Percentiles rank a stretch among this genome's conserved stretches.
Conservation (phyloP, 148 eudicot genomes). For the Fagopyrum homotropicum region DNA sequence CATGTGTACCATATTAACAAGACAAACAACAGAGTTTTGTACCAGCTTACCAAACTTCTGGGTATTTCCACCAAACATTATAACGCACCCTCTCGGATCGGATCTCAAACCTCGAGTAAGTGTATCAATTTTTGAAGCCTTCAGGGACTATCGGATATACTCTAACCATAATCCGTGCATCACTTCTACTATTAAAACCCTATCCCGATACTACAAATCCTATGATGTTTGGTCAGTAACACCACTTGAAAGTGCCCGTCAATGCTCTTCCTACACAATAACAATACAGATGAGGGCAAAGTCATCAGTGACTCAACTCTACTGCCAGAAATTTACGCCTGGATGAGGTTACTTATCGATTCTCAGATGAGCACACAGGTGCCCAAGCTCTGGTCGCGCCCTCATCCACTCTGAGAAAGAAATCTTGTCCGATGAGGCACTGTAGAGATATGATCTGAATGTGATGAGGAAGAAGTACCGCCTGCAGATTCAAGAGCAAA, state of each 20-base stretch:
- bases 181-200: background rate
- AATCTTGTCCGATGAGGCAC: slow-evolving; percentile 42
- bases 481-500: slow-evolving; percentile 40
- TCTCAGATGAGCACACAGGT: slow-evolving; percentile 78
- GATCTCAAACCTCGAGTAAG: background rate
- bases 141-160: background rate
- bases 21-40: background rate
- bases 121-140: background rate
- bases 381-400: slow-evolving; percentile 84
- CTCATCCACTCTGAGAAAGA: slow-evolving; percentile 69
- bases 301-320: background rate
- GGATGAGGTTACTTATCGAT: slow-evolving; percentile 39
- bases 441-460: slow-evolving; percentile 78
- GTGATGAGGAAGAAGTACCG: slow-evolving; percentile 82
- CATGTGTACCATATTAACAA: background rate
- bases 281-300: slow-evolving; percentile 1
- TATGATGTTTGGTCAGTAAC: background rate
- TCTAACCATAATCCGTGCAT: background rate
- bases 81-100: background rate
- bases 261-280: background rate
- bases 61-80: slow-evolving; percentile 1
- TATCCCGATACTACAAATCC: background rate
- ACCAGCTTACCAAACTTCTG: background rate
- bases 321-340: background rate
- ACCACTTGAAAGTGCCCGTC: background rate